Conservation (phyloP, 2,329 filamentous ascomycete genomes). For the Ascochyta clinopodiicola region DNA sequence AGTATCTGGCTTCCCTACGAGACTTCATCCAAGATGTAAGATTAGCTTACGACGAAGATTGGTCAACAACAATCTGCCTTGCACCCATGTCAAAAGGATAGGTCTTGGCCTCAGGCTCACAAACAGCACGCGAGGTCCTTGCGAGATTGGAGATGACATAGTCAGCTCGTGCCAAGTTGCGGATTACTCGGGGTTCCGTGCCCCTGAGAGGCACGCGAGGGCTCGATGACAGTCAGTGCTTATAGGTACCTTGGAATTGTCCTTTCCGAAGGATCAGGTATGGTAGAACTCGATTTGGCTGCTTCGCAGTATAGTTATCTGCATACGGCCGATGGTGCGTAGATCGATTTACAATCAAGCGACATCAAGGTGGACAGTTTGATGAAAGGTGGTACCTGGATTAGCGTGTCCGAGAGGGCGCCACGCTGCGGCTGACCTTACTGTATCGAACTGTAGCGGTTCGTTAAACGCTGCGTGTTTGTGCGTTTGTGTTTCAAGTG, state of each 20-base stretch:
- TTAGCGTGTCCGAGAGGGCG: slow-evolving; percentile 38
- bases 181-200: slow-evolving; percentile 6
- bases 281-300: slow-evolving; percentile 13
- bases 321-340: slow-evolving; percentile 2
- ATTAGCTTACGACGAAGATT: neutral
- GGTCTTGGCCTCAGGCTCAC: slow-evolving; percentile 24
- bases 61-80: slow-evolving; percentile 8
- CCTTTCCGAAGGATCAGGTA: neutral
- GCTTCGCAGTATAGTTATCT: slow-evolving; percentile 19
- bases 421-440: slow-evolving; percentile 35
- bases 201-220: slow-evolving; percentile 14
- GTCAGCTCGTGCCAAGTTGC: slow-evolving; percentile 14
- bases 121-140: slow-evolving; percentile 3
- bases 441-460: slow-evolving; percentile 20
- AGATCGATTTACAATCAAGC: slow-evolving; percentile 6
- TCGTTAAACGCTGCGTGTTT: slow-evolving; percentile 23
- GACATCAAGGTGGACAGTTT: slow-evolving; percentile 12
- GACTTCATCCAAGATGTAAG: neutral
- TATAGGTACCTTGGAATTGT: neutral
- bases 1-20: neutral
- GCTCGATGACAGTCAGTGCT: slow-evolving; percentile 11
- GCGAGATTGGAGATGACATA: slow-evolving; percentile 21
- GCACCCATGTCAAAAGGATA: slow-evolving; percentile 14
- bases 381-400: slow-evolving; percentile 42
- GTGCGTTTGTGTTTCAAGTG: slow-evolving; percentile 43